phyloP scores from a whole-genome alignment of 352 stramenopile genomes.

The Salisapilia sapeloensis region DNA sequence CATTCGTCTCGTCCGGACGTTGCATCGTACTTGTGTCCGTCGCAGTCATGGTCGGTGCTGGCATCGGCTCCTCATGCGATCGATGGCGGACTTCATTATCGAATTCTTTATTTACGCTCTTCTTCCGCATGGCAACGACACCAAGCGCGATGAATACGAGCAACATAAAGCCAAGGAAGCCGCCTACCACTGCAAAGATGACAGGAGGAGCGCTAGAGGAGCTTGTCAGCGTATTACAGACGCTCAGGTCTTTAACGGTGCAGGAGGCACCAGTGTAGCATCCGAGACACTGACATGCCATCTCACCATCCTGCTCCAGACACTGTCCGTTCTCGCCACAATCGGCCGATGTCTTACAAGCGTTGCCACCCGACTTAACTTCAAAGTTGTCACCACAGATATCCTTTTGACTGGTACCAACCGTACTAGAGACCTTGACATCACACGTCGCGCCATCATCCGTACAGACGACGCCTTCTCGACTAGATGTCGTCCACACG shows the following conservation, averaged over 20 bases:
- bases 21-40: too few species aligned
- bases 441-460: conserved; percentile 45
- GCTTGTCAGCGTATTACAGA: conserved; percentile 43
- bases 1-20: too few species aligned
- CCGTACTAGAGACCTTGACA: conserved; percentile 18
- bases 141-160: conserved; percentile 58
- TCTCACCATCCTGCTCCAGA: conserved; percentile 33
- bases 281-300: conserved; percentile 46
- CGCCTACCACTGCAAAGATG: conserved; percentile 56
- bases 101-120: too few species aligned
- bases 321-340: conserved; percentile 68
- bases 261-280: conserved; percentile 70
- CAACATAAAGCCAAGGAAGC: conserved; percentile 55
- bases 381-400: conserved; percentile 51
- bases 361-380: conserved; percentile 38
- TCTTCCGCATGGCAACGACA: conserved; percentile 53
- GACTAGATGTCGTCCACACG: conserved; percentile 51
- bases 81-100: too few species aligned
- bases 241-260: conserved; percentile 53
- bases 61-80: too few species aligned
- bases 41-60: too few species aligned
- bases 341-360: conserved; percentile 39
- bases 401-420: conserved; percentile 57
- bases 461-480: conserved; percentile 56
- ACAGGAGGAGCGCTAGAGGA: conserved; percentile 35